These are phyloP conservation scores for Quillaja saponaria DNA, from an alignment of 306 rosid species.

Conservation along the genomic window DNA sequence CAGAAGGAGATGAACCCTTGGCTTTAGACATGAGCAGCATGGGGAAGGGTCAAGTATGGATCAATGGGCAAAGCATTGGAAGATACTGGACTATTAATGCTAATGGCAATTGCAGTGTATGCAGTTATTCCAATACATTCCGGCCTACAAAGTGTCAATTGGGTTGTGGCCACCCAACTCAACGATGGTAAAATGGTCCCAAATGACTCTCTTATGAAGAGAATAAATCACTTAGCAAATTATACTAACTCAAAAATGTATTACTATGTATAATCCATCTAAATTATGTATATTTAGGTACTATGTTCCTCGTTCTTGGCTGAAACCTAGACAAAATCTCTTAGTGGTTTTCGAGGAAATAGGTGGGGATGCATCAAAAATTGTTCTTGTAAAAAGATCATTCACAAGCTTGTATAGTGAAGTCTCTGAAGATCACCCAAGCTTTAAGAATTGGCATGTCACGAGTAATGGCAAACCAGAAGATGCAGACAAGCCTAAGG, in stretches of 20 bases:
- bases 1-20: conserved; percentile 72
- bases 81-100: conserved; percentile 83
- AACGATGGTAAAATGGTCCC: conserved; percentile 75
- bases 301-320: conserved; percentile 83
- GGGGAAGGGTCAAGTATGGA: conserved; percentile 91
- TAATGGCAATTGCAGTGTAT: conserved; percentile 53
- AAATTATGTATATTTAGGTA: conserved; percentile 50
- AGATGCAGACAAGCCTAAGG: conserved; percentile 42
- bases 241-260: background rate
- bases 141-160: conserved; percentile 60
- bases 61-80: conserved; percentile 80
- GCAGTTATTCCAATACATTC: conserved; percentile 63
- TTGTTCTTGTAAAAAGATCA: conserved; percentile 61
- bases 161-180: conserved; percentile 73
- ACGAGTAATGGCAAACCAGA: conserved; percentile 44
- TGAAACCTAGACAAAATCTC: conserved; percentile 62
- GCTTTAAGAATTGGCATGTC: conserved; percentile 42
- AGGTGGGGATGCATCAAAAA: conserved; percentile 60
- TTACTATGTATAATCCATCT: background rate
- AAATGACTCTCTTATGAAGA: background rate
- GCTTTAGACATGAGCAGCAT: conserved; percentile 79
- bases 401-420: conserved; percentile 63
- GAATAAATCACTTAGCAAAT: background rate
- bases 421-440: conserved; percentile 50
- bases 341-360: conserved; percentile 76